Percentiles rank a stretch among this genome's conserved stretches.
Evolutionary conservation across 192 early-diverging fungal genomes (phyloP).

Genomic region (Podila horticola): DNA sequence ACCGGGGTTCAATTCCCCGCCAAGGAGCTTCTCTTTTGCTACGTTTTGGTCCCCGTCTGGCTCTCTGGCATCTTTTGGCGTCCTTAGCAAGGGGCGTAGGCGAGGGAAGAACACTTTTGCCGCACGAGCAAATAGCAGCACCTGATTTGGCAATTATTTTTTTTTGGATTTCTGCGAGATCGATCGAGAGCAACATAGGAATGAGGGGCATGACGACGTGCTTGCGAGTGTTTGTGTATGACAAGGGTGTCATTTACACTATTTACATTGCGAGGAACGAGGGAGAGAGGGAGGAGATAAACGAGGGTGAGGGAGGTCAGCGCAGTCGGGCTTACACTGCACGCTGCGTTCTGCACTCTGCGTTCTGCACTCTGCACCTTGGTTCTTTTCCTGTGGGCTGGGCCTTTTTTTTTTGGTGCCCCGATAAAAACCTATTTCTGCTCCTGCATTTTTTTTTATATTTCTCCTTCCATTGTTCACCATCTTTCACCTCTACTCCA

Average conservation of each 20-base stretch:
- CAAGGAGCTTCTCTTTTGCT: constrained; percentile 21
- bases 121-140: neutral
- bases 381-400: too few relatives aligned
- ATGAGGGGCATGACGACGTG: neutral
- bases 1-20: constrained; percentile 43
- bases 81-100: too few relatives aligned
- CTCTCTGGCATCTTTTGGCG: too few relatives aligned
- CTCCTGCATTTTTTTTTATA: too few relatives aligned
- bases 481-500: neutral
- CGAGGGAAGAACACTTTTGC: neutral
- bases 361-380: too few relatives aligned
- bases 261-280: too few relatives aligned
- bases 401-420: too few relatives aligned
- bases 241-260: neutral
- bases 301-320: neutral
- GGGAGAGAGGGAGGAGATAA: too few relatives aligned
- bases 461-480: neutral
- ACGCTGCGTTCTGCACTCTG: too few relatives aligned
- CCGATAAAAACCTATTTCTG: too few relatives aligned
- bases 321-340: too few relatives aligned
- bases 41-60: neutral
- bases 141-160: neutral
- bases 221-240: neutral
- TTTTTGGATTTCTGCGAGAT: neutral
- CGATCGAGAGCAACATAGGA: neutral